Evolutionary conservation across 352 stramenopile genomes (phyloP).

Genomic region (Pythium coloratum): DNA sequence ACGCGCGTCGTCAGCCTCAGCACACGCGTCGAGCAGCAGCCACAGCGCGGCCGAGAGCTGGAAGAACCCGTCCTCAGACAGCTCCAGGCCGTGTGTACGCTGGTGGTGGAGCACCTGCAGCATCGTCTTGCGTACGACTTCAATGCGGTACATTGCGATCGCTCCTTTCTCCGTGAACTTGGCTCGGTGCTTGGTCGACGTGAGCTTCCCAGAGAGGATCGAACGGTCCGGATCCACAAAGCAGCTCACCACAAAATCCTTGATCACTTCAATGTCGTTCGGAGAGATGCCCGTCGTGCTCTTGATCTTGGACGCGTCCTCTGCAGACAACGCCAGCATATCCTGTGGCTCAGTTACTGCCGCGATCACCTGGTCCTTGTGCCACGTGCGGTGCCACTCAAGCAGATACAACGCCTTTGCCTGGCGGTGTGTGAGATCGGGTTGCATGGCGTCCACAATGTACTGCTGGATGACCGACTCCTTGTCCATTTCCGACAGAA

Average conservation of each 20-base stretch:
- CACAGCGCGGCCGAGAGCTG: slow-evolving; percentile 52
- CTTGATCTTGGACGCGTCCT: slow-evolving; percentile 60
- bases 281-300: slow-evolving; percentile 45
- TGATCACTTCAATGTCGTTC: slow-evolving; percentile 83
- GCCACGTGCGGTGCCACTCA: slow-evolving; percentile 79
- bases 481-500: slow-evolving; percentile 74
- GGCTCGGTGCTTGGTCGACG: slow-evolving; percentile 51
- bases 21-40: slow-evolving; percentile 63
- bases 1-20: slow-evolving; percentile 62
- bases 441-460: slow-evolving; percentile 80
- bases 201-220: slow-evolving; percentile 31
- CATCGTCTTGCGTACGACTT: slow-evolving; percentile 64
- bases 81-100: slow-evolving; percentile 51
- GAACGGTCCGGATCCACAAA: slow-evolving; percentile 63
- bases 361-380: slow-evolving; percentile 45
- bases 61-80: slow-evolving; percentile 56
- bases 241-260: slow-evolving; percentile 84
- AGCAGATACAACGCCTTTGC: slow-evolving; percentile 75
- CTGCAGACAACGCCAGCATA: slow-evolving; percentile 43
- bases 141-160: slow-evolving; percentile 68
- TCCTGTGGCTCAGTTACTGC: slow-evolving; percentile 46
- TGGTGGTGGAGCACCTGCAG: slow-evolving; percentile 72
- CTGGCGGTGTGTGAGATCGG: slow-evolving; percentile 77
- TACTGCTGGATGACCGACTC: slow-evolving; percentile 88
- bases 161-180: slow-evolving; percentile 65